These are phyloP conservation scores for Chrysoporthe cubensis DNA, from an alignment of 2,329 filamentous ascomycete species.

Conservation along the genomic window DNA sequence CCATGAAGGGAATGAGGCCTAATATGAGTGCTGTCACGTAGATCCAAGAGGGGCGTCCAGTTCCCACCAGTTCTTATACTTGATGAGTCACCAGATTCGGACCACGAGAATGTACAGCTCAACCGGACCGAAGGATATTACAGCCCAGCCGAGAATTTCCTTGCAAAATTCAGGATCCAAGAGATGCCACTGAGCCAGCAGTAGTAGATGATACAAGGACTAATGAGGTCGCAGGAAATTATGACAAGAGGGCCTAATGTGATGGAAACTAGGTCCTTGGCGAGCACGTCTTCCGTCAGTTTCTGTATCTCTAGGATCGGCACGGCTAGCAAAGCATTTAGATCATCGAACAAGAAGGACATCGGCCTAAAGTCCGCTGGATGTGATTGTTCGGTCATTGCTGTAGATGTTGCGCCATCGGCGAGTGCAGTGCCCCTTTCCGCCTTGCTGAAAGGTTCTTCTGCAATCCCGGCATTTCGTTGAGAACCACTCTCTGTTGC, in stretches of 20 bases:
- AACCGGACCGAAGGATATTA: conserved; percentile 50
- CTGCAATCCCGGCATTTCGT: neutral
- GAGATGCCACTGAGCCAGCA: conserved; percentile 12
- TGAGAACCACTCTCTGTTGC: conserved; percentile 6
- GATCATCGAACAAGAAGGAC: conserved; percentile 23
- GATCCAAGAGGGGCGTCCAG: conserved; percentile 26
- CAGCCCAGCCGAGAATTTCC: conserved; percentile 68
- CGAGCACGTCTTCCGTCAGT: conserved; percentile 19
- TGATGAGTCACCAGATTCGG: conserved; percentile 20
- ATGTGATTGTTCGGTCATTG: neutral
- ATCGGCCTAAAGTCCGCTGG: conserved; percentile 7
- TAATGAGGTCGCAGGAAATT: conserved; percentile 24
- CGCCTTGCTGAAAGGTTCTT: neutral
- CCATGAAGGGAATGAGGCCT: conserved; percentile 21
- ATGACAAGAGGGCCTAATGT: conserved; percentile 23
- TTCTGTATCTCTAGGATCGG: conserved; percentile 22
- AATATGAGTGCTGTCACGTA: conserved; percentile 16
- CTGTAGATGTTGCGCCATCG: neutral
- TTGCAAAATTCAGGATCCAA: conserved; percentile 11
- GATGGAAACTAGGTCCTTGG: conserved; percentile 22
- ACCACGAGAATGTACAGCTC: conserved; percentile 30
- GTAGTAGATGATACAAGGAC: conserved; percentile 28
- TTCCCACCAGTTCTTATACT: conserved; percentile 22
- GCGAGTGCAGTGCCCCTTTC: neutral
- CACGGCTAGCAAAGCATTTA: conserved; percentile 9